Evolutionary conservation across 1,139 yeast genomes (phyloP), one percentile per base, ranked within the genome.

Genomic region (Lodderomyces theae): DNA sequence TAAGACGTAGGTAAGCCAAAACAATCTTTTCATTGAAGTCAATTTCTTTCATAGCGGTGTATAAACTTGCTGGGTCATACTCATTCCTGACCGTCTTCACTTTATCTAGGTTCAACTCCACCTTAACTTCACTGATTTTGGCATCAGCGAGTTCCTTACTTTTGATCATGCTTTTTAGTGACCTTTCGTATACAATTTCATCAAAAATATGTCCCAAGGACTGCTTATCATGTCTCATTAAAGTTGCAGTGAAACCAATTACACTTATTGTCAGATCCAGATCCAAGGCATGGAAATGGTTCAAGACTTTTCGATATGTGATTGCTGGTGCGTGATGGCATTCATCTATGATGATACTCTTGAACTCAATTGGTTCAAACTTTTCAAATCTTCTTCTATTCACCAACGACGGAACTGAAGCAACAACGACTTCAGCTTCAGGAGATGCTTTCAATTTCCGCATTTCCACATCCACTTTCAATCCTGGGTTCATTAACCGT

Each of bases 281-380:
- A 1, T 57, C 54, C 37, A 59, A 55, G 2, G 87, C 86, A 0
- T 70, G 66, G 53, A 90, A 81, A 51, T 86, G 72, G 4, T 67
- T 57, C 40, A 88, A 60, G 1, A 89, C 71, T 33, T 72, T 70
- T 12, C 64, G 36, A 69, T 92, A 92, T 0, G 90, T 72, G 11
- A 61, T 54, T 0, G 96, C 92, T 0, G 87, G 85, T 0, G 96
- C 84, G 62, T 90, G 97, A 54, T 90, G 98, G 37, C 96, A 95
- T 57, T 90, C 98, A 60, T 90, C 98, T 1, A 90, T 70, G 17
- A 90, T 81, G 18, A 92, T 77, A 24, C 89, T 69, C 53, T 87
- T 85, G 63, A 77, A 83, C 13, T 78, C 75, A 1, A 43, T 42
- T 0, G 89, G 83, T 40, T 78, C 59, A 51, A 82, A 86, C 40